Evolutionary conservation across 2,329 filamentous ascomycete genomes (phyloP), one percentile per base, ranked within the genome.

Genomic region (Neofusicoccum ribis): DNA sequence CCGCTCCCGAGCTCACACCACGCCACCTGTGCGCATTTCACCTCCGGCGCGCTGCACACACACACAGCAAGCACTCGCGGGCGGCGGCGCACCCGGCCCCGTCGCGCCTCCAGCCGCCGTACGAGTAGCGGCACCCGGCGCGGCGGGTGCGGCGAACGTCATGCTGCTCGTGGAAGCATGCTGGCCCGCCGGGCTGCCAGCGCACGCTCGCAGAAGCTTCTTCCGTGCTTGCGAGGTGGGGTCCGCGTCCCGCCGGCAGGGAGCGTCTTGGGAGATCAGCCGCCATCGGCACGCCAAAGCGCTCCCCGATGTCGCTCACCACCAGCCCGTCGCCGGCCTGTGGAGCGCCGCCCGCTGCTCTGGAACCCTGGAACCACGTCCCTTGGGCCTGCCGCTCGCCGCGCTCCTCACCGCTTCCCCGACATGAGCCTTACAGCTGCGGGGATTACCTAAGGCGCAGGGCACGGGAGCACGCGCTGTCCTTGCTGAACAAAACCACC

Each of bases 351-450:
- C 36, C 52, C 23, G 20, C 52, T 37, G 36, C 36, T 23, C 36
- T 44, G 27, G 23, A 23, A 23, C 20, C 39, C 52, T 58, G 52
- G 54, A 59, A 59, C 54, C 54, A 34, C 17, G 15, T 5, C 6
- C 6, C 5, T 7, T 31, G 27, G 27, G 27, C 23, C 41, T 59
- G 41, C 56, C 43, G 56, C 56, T 46, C 56, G 56, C 56, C 56
- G 56, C 56, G 56, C 44, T 46, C 56, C 56, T 60, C 56, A 60
- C 56, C 56, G 56, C 56, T 47, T 60, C 56, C 56, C 56, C 56
- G 43, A 47, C 41, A 31, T 39, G 39, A 59, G 54, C 54, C 54
- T 23, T 59, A 59, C 54, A n/a, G 15, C 54, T 46, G 56, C 23
- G 56, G 41, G 56, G 41, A 60, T 60, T 60, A 60, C 31, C n/a